Percentiles rank a stretch among this genome's conserved stretches.
Conservation (phyloP, 1,284 basidiomycete genomes). For the Cerrena zonata region DNA sequence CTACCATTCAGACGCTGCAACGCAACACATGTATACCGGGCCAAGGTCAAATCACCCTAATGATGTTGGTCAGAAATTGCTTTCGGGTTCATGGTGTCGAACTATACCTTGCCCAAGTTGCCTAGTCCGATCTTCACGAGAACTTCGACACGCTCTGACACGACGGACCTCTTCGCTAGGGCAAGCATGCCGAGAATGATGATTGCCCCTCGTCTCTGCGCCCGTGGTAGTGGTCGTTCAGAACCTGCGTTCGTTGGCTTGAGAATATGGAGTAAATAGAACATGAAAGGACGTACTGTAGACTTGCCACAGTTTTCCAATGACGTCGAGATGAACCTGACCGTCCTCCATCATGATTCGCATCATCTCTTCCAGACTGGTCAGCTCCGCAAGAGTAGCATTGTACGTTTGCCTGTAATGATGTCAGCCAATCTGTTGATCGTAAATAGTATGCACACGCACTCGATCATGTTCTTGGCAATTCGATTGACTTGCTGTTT, state of each 20-base stretch:
- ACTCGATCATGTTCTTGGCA: slow-evolving; percentile 98
- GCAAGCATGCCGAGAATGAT: slow-evolving; percentile 96
- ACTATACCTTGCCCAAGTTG: slow-evolving; percentile 67
- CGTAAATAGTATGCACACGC: slow-evolving; percentile 23
- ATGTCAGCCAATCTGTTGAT: not conserved
- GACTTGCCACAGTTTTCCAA: slow-evolving; percentile 90
- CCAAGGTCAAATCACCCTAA: slow-evolving; percentile 82
- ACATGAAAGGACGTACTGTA: slow-evolving; percentile 60
- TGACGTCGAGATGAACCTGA: slow-evolving; percentile 78
- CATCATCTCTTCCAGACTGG: slow-evolving; percentile 94
- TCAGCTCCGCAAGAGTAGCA: slow-evolving; percentile 91
- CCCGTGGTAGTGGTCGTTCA: slow-evolving; percentile 66
- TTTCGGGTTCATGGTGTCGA: not conserved
- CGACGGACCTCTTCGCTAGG: slow-evolving; percentile 74
- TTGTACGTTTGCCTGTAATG: slow-evolving; percentile 77
- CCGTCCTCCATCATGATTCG: slow-evolving; percentile 87
- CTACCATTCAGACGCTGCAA: slow-evolving; percentile 89
- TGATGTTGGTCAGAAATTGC: no score
- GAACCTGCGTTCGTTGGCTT: slow-evolving; percentile 45
- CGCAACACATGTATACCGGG: slow-evolving; percentile 90
- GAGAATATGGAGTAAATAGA: not conserved
- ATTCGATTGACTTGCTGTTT: slow-evolving; percentile 91
- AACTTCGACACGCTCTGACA: slow-evolving; percentile 83
- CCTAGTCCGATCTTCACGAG: slow-evolving; percentile 89
- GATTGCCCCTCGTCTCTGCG: slow-evolving; percentile 87